Evolutionary conservation across 1,284 basidiomycete species (phyloP).

Genomic region (Erythrobasidium hasegawianum): DNA sequence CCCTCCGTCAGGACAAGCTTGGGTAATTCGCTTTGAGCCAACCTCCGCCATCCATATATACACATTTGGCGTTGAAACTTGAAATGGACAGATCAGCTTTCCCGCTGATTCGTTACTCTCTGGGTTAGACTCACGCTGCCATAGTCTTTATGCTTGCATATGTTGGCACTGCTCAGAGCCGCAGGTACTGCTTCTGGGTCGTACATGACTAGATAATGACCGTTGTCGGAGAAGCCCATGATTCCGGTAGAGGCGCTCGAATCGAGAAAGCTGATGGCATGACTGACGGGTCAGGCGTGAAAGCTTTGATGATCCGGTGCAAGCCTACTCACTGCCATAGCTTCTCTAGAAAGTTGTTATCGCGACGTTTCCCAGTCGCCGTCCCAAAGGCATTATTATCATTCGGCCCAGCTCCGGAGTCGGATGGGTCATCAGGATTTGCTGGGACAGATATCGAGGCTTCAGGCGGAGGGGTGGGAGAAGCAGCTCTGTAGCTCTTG

Average conservation of each 20-base stretch:
- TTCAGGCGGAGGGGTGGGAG: neutral
- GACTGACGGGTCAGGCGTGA: no score
- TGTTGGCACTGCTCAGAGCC: constrained; percentile 4
- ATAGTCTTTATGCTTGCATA: constrained; percentile 34
- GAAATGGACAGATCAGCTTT: no score
- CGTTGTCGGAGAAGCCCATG: constrained; percentile 30
- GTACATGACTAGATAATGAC: constrained; percentile 25
- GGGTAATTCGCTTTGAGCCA: constrained; percentile 17
- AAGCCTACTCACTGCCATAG: constrained; percentile 24
- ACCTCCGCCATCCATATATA: constrained; percentile 29
- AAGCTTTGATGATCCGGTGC: no score
- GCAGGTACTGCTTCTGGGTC: constrained; percentile 25
- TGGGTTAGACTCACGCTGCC: constrained; percentile 14
- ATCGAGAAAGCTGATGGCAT: constrained; percentile 22
- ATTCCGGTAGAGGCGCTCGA: constrained; percentile 13
- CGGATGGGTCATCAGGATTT: neutral
- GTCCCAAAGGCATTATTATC: neutral
- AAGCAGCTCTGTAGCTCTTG: constrained; percentile 1
- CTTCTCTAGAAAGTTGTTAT: constrained; percentile 35
- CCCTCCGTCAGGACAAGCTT: constrained; percentile 27
- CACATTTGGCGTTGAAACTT: constrained; percentile 31
- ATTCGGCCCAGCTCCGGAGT: neutral
- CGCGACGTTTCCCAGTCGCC: constrained; percentile 10
- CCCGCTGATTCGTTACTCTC: no score
- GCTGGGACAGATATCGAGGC: neutral